Conservation (phyloP, 1,139 yeast genomes). For the Suhomyces yuchorum region DNA sequence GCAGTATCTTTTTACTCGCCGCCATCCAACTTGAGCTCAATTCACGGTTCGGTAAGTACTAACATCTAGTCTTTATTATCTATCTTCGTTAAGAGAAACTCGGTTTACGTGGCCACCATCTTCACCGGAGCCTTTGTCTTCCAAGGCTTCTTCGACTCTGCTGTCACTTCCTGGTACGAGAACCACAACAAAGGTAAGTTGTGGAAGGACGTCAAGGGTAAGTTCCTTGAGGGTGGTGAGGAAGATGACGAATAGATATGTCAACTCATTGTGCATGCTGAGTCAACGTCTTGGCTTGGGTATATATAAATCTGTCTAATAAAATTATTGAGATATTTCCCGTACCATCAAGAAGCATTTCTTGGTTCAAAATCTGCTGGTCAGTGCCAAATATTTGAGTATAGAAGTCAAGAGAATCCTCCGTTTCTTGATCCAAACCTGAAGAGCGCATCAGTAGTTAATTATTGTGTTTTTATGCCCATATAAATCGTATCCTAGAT, state of each 20-base stretch:
- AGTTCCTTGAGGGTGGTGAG: constrained; percentile 59
- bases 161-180: constrained; percentile 82
- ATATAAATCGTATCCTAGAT: too few relatives aligned
- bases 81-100: constrained; percentile 82
- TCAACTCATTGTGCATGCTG: constrained; percentile 5
- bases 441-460: too few relatives aligned
- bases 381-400: too few relatives aligned
- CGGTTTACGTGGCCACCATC: constrained; percentile 82
- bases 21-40: too few relatives aligned
- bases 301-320: constrained; percentile 6
- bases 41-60: constrained; percentile 9
- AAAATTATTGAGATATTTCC: neutral
- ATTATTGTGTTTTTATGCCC: too few relatives aligned
- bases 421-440: too few relatives aligned
- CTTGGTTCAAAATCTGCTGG: too few relatives aligned
- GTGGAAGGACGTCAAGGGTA: constrained; percentile 90
- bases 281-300: neutral
- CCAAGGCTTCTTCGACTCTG: constrained; percentile 81
- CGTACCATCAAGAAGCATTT: too few relatives aligned
- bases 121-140: constrained; percentile 87
- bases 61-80: constrained; percentile 21
- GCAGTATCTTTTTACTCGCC: too few relatives aligned
- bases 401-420: too few relatives aligned
- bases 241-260: constrained; percentile 50
- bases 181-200: constrained; percentile 91